These are phyloP conservation scores for Colletotrichum lindemuthianum DNA, from an alignment of 2,329 filamentous ascomycete species.

Conservation along the genomic window DNA sequence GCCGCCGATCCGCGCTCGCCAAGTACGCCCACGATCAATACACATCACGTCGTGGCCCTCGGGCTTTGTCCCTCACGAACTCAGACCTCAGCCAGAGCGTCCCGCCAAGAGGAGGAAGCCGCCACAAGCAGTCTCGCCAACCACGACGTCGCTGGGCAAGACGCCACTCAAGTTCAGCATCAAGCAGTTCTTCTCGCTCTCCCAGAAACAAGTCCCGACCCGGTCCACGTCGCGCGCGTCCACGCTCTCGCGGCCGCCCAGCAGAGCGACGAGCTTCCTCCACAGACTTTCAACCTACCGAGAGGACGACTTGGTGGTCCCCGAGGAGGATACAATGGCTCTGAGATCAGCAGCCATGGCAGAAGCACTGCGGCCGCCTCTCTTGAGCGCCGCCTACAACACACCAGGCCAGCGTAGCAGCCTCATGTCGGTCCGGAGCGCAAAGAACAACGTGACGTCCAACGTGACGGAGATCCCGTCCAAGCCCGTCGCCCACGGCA, in stretches of 20 bases:
- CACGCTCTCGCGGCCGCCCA: slow-evolving; percentile 30
- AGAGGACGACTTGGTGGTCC: slow-evolving; percentile 31
- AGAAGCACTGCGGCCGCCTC: slow-evolving; percentile 32
- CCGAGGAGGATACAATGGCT: slow-evolving; percentile 37
- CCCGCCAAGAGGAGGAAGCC: slow-evolving; percentile 45
- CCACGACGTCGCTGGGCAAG: slow-evolving; percentile 34
- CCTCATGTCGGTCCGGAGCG: slow-evolving; percentile 60
- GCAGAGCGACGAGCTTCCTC: slow-evolving; percentile 28
- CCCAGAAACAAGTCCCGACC: slow-evolving; percentile 29
- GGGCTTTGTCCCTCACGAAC: slow-evolving; percentile 56
- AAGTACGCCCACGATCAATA: slow-evolving; percentile 52
- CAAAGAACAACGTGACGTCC: slow-evolving; percentile 62
- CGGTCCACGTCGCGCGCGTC: slow-evolving; percentile 28
- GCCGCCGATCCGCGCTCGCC: slow-evolving; percentile 52
- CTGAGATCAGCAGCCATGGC: slow-evolving; percentile 32
- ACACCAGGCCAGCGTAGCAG: slow-evolving; percentile 55
- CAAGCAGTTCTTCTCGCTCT: slow-evolving; percentile 33
- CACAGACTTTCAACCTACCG: slow-evolving; percentile 28
- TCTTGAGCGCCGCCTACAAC: slow-evolving; percentile 39
- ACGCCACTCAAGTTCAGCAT: slow-evolving; percentile 30
- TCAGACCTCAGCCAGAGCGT: slow-evolving; percentile 51
- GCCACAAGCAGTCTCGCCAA: slow-evolving; percentile 23
- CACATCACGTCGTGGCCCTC: slow-evolving; percentile 54
- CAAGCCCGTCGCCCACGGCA: slow-evolving; percentile 84
- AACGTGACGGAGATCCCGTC: slow-evolving; percentile 61